Conservation (phyloP, 192 early-diverging fungal genomes). For the Anaeromyces robustus region DNA sequence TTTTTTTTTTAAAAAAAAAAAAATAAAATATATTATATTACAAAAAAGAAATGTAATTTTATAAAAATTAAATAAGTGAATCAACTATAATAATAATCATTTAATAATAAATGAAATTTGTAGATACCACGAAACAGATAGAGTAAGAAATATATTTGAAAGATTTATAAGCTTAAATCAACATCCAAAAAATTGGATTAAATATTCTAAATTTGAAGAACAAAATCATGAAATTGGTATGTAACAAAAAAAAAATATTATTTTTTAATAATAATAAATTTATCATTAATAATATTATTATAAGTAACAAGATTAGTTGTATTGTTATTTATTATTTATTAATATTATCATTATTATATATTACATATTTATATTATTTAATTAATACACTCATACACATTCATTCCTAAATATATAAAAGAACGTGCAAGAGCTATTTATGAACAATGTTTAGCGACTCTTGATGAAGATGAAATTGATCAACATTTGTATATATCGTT, state of each 20-base stretch:
- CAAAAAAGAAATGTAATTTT: no score
- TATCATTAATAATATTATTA: background rate
- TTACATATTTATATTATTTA: no score
- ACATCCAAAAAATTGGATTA: conserved; percentile 87
- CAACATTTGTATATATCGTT: conserved; percentile 91
- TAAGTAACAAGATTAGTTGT: background rate
- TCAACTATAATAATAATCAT: no score
- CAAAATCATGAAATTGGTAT: background rate
- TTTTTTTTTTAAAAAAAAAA: no score
- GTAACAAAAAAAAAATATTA: background rate
- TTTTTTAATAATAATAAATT: no score
- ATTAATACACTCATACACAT: no score
- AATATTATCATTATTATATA: no score
- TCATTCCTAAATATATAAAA: background rate
- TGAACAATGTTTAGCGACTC: conserved; percentile 64
- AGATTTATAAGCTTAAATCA: conserved; percentile 81
- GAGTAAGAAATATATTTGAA: conserved; percentile 64
- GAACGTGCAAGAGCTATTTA: conserved; percentile 77
- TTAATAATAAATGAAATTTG: background rate
- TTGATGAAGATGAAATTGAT: conserved; percentile 82
- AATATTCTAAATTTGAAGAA: conserved; percentile 49
- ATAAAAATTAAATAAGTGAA: no score
- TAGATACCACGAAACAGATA: conserved; percentile 61
- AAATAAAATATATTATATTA: no score
- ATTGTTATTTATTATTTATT: no score